Percentiles rank a stretch among this genome's conserved stretches.
phyloP scores from a whole-genome alignment of 768 basidiomycete species.

The Suillus tomentosus region DNA sequence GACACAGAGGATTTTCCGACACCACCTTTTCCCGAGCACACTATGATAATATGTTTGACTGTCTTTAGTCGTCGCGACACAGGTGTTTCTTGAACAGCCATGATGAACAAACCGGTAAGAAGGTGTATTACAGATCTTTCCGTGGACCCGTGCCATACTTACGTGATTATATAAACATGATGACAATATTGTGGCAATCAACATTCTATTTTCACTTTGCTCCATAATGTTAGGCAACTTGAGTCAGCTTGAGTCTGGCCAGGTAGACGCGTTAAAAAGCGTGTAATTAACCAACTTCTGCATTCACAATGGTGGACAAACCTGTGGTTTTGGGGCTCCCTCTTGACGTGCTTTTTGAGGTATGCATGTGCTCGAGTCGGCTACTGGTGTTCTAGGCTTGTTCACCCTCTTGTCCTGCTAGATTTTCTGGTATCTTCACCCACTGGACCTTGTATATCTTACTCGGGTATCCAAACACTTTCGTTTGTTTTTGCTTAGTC shows the following conservation, averaged over 20 bases:
- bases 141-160: no score
- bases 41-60: conserved; percentile 87
- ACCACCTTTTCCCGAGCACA: conserved; percentile 95
- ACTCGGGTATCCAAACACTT: conserved; percentile 1
- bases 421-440: conserved; percentile 6
- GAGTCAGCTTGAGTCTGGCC: not conserved
- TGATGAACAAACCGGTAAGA: conserved; percentile 9
- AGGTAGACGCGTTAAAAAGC: not conserved
- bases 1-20: conserved; percentile 99
- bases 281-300: not conserved
- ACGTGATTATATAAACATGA: conserved; percentile 6
- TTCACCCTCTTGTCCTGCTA: not conserved
- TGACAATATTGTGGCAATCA: not conserved
- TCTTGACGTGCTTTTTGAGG: not conserved
- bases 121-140: not conserved
- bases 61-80: conserved; percentile 69
- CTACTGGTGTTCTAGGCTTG: not conserved
- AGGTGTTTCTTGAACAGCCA: conserved; percentile 49
- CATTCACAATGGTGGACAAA: not conserved
- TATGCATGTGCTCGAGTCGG: not conserved
- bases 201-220: not conserved
- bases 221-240: conserved; percentile 1
- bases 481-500: conserved; percentile 8
- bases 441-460: not conserved
- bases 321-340: not conserved